Percentiles rank a stretch among this genome's conserved stretches.
These are phyloP conservation scores for Annona squamosa DNA, from an alignment of 164 flowering plant genomes.

Conservation along the genomic window DNA sequence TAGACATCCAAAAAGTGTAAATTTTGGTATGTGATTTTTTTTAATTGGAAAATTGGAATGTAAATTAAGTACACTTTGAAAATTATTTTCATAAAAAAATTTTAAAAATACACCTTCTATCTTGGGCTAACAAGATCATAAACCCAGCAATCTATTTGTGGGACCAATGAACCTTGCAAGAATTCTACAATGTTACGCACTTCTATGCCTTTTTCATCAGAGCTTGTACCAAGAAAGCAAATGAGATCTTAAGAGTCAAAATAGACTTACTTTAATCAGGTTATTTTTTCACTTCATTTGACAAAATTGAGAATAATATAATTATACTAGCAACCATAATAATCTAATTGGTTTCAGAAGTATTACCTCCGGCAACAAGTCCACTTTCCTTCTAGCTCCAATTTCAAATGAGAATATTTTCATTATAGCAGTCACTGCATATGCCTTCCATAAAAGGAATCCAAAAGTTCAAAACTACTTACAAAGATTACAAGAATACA, in stretches of 20 bases:
- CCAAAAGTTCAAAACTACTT: conserved; percentile 6
- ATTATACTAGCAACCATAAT: not conserved
- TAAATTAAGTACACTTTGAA: too few relatives aligned
- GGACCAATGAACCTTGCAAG: not conserved
- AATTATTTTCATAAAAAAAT: too few relatives aligned
- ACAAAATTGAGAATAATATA: not conserved
- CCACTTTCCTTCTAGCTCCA: conserved; percentile 77
- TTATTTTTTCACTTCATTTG: not conserved
- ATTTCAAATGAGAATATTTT: conserved; percentile 86
- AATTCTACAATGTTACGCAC: not conserved
- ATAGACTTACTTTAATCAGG: not conserved
- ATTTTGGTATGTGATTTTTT: too few relatives aligned
- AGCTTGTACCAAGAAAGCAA: not conserved
- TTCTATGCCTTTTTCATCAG: not conserved
- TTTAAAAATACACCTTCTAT: too few relatives aligned
- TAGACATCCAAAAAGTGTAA: too few relatives aligned
- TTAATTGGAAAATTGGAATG: too few relatives aligned
- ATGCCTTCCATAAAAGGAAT: conserved; percentile 49
- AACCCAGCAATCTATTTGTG: not conserved
- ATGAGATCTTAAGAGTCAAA: not conserved
- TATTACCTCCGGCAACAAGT: conserved; percentile 81
- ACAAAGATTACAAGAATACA: not conserved
- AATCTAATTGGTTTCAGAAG: not conserved
- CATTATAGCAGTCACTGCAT: conserved; percentile 94
- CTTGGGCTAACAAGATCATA: too few relatives aligned